Conservation (phyloP, 2,329 filamentous ascomycete species). For the Pseudogymnoascus pannorum region DNA sequence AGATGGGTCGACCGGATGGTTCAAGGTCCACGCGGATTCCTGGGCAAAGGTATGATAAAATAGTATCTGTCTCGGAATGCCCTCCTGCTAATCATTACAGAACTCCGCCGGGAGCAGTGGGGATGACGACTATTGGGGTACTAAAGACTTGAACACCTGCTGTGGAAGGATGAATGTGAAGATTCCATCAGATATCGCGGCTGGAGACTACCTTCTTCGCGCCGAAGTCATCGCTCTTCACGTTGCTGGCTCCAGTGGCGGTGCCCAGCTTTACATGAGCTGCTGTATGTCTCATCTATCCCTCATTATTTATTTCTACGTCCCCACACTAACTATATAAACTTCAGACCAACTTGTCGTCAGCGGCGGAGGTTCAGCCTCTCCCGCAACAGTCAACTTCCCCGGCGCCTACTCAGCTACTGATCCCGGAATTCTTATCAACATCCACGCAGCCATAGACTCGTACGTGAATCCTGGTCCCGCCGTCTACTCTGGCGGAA, state of each 20-base stretch:
- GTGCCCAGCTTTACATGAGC: slow-evolving; percentile 43
- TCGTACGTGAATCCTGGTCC: slow-evolving; percentile 33
- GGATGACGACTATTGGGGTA: background rate
- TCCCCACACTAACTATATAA: slow-evolving; percentile 34
- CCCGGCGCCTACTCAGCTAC: slow-evolving; percentile 14
- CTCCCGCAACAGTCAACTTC: slow-evolving; percentile 34
- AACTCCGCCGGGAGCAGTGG: slow-evolving; percentile 2
- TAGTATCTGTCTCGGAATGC: background rate
- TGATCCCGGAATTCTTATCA: slow-evolving; percentile 12
- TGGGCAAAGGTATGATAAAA: slow-evolving; percentile 22
- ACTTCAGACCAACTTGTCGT: slow-evolving; percentile 37
- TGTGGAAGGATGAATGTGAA: slow-evolving; percentile 31
- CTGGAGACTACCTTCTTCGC: slow-evolving; percentile 10
- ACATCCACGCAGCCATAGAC: slow-evolving; percentile 26
- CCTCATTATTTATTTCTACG: slow-evolving; percentile 34
- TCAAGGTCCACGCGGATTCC: slow-evolving; percentile 46
- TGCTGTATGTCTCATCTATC: slow-evolving; percentile 26
- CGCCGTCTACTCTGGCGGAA: slow-evolving; percentile 22
- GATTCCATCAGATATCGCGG: slow-evolving; percentile 4
- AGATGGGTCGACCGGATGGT: slow-evolving; percentile 39
- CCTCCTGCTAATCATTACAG: background rate
- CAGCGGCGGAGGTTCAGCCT: slow-evolving; percentile 34
- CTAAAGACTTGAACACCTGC: slow-evolving; percentile 19
- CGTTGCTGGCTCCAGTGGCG: slow-evolving; percentile 20
- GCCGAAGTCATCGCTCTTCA: slow-evolving; percentile 30